phyloP scores from a whole-genome alignment of 768 basidiomycete genomes.

The Mycena olivaceomarginata region DNA sequence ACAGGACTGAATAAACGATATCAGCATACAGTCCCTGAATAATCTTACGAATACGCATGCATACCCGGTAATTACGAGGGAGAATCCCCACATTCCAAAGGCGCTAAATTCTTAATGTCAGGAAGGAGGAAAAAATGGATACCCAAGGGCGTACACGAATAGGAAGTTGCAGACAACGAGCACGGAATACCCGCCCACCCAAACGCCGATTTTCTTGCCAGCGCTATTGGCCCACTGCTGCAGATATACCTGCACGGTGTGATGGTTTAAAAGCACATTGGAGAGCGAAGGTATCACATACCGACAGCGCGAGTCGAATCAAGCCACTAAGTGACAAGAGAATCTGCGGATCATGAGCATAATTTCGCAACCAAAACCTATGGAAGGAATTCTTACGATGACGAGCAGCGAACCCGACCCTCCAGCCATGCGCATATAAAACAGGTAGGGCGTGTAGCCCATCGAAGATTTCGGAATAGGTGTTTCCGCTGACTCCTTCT shows the following conservation, averaged over 20 bases:
- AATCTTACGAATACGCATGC: neutral
- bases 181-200: constrained; percentile 24
- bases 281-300: too few species aligned
- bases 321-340: neutral
- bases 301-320: neutral
- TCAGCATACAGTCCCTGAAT: neutral
- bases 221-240: constrained; percentile 20
- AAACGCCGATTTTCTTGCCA: neutral
- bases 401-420: constrained; percentile 1
- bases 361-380: too few species aligned
- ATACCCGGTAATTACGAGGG: neutral
- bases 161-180: neutral
- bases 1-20: neutral
- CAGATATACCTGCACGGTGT: constrained; percentile 4
- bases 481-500: constrained; percentile 19
- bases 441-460: constrained; percentile 25
- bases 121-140: neutral
- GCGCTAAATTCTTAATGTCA: neutral
- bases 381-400: neutral
- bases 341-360: too few species aligned
- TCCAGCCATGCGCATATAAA: constrained; percentile 32
- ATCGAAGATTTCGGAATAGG: constrained; percentile 12
- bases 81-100: constrained; percentile 12
- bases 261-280: too few species aligned
- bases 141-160: neutral